These are phyloP conservation scores for Discostella stelligera DNA, from an alignment of 352 stramenopile genomes.

Conservation along the genomic window DNA sequence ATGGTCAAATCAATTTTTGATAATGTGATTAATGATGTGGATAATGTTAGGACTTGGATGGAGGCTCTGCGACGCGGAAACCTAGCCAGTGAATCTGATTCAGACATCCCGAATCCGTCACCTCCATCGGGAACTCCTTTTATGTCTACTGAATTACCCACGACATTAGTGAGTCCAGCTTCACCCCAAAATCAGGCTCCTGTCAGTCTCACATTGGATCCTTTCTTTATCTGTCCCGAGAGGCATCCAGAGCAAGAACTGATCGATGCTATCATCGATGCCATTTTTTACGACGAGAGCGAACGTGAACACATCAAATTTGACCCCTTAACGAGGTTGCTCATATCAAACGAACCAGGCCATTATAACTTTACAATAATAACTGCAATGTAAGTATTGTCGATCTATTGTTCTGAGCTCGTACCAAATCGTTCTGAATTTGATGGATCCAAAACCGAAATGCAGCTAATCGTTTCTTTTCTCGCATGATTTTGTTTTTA, in stretches of 20 bases:
- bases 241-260: conserved; percentile 70
- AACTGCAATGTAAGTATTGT: conserved; percentile 57
- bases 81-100: conserved; percentile 23
- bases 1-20: conserved; percentile 82
- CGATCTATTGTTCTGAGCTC: too few relatives aligned
- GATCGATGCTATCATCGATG: conserved; percentile 80
- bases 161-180: conserved; percentile 24
- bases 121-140: conserved; percentile 20
- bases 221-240: conserved; percentile 64
- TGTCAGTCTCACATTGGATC: conserved; percentile 22
- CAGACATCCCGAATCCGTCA: conserved; percentile 23
- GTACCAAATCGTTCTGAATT: too few relatives aligned
- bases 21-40: conserved; percentile 80
- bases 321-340: conserved; percentile 73
- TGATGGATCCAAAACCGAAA: too few relatives aligned
- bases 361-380: conserved; percentile 83
- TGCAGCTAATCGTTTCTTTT: too few relatives aligned
- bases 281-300: conserved; percentile 74
- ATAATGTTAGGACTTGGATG: conserved; percentile 78
- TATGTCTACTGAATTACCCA: conserved; percentile 33
- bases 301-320: conserved; percentile 63
- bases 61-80: conserved; percentile 52
- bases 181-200: conserved; percentile 16
- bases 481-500: neutral
- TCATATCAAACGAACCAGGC: conserved; percentile 76